phyloP scores from a whole-genome alignment of 768 basidiomycete species.

The Suillus decipiens region DNA sequence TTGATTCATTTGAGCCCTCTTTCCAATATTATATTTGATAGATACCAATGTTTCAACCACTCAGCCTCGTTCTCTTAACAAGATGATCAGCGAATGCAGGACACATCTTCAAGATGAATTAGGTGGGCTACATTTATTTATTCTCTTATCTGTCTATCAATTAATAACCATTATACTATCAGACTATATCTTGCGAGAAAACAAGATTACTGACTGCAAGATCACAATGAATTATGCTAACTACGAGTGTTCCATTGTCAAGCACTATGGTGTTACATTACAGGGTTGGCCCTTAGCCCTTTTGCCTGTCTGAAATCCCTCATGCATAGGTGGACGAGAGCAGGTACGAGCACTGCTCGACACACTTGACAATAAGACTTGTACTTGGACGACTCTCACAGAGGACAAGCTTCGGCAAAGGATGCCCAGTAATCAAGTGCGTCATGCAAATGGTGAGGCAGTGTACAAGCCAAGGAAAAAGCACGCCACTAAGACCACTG shows the following conservation, averaged over 20 bases:
- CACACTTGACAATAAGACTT: neutral
- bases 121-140: neutral
- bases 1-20: constrained; percentile 3
- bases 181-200: constrained; percentile 5
- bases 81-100: neutral
- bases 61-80: neutral
- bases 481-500: neutral
- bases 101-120: constrained; percentile 4
- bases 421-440: neutral
- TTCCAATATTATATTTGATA: neutral
- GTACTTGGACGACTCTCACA: neutral
- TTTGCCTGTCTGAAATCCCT: constrained; percentile 1
- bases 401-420: neutral
- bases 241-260: neutral
- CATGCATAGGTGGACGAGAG: neutral
- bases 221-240: neutral
- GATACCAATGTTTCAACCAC: neutral
- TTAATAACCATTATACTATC: neutral
- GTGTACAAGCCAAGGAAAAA: neutral
- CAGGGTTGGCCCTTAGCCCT: constrained; percentile 1
- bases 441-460: neutral
- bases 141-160: neutral
- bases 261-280: neutral
- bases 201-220: neutral
- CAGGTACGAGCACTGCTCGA: neutral